Conservation (phyloP, 306 rosid species). For the Prunus persica region Prunus_persica_NCBIv2 NC_034014.1:22687001-22687500, state of each 20-base stretch:
- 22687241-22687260: background rate
- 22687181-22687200: conserved; percentile 57
- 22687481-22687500: background rate
- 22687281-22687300: background rate
- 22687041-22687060: background rate
- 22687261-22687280: no score
- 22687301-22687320: background rate
- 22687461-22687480: background rate
- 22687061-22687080: conserved; percentile 17
- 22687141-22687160: conserved; percentile 24
- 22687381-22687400: background rate
- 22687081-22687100: background rate
- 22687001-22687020: conserved; percentile 31
- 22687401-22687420: background rate
- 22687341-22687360: background rate
- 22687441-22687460: background rate
- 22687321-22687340: background rate
- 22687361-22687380: background rate
- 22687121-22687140: background rate
- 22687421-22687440: background rate
- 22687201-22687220: conserved; percentile 58
- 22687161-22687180: conserved; percentile 21
- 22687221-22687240: conserved; percentile 23
- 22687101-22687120: conserved; percentile 17
- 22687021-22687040: background rate